Conservation (phyloP, 257 asterid genomes). For the Craterostigma plantagineum region DNA sequence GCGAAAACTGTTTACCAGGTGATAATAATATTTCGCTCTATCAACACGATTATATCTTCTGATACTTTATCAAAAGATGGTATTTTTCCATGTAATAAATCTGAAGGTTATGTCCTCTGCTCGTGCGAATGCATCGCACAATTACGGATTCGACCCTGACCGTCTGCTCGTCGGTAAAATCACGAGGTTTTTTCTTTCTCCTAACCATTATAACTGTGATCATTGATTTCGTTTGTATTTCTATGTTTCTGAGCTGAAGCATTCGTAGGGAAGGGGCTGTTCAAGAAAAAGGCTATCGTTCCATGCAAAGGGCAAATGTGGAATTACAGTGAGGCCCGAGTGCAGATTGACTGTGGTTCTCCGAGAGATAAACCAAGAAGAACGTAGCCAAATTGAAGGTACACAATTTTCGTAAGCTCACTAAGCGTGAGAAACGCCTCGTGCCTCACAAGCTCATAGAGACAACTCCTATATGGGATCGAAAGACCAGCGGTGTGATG, state of each 20-base stretch:
- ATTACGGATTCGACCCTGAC: slow-evolving; percentile 56
- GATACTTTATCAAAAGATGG: too few relatives aligned
- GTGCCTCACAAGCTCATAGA: slow-evolving; percentile 84
- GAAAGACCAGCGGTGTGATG: slow-evolving; percentile 38
- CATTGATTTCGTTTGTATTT: slow-evolving; percentile 2
- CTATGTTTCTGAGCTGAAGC: slow-evolving; percentile 84
- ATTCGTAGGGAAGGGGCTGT: slow-evolving; percentile 73
- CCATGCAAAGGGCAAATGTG: slow-evolving; percentile 13
- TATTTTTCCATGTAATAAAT: not conserved
- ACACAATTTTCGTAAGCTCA: slow-evolving; percentile 49
- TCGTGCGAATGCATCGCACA: slow-evolving; percentile 83
- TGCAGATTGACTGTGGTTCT: slow-evolving; percentile 17
- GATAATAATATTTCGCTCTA: slow-evolving; percentile 4
- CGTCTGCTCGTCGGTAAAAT: slow-evolving; percentile 76
- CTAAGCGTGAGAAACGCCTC: slow-evolving; percentile 51
- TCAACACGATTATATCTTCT: too few relatives aligned
- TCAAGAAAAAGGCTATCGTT: slow-evolving; percentile 44
- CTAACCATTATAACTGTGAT: not conserved
- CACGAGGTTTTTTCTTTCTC: not conserved
- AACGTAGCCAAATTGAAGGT: slow-evolving; percentile 83
- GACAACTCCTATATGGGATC: slow-evolving; percentile 80
- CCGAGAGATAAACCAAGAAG: slow-evolving; percentile 77
- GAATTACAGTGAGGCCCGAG: slow-evolving; percentile 2
- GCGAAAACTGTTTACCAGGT: slow-evolving; percentile 93
- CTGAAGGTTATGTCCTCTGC: slow-evolving; percentile 89